Evolutionary conservation across 108 stramenopile genomes (phyloP).

Genomic region (Fragilaria radians): DNA sequence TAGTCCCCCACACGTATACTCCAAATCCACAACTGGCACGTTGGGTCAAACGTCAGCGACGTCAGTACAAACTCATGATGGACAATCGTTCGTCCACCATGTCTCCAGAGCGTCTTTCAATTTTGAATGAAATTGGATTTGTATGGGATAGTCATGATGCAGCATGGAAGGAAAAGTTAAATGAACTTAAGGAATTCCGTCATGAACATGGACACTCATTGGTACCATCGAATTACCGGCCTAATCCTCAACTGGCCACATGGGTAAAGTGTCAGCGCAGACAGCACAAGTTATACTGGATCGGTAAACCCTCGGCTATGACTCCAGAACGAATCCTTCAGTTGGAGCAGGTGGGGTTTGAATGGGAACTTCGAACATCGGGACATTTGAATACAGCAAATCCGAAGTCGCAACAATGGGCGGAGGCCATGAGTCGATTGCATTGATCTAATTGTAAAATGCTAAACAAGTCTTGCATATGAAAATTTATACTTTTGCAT

Average conservation of each 20-base stretch:
- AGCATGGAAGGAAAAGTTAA: constrained; percentile 25
- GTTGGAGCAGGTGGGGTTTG: constrained; percentile 30
- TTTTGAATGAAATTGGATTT: constrained; percentile 40
- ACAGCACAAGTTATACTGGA: constrained; percentile 31
- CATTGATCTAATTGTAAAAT: too few relatives aligned
- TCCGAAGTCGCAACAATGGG: background rate
- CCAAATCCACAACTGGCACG: constrained; percentile 14
- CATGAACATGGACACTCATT: constrained; percentile 4
- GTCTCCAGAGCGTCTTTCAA: constrained; percentile 32
- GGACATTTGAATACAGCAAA: background rate
- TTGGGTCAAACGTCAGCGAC: constrained; percentile 37
- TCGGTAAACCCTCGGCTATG: constrained; percentile 36
- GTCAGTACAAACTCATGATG: constrained; percentile 32
- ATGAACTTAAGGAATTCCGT: constrained; percentile 11
- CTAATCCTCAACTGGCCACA: constrained; percentile 17
- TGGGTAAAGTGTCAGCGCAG: constrained; percentile 41
- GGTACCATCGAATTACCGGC: background rate
- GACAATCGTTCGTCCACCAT: constrained; percentile 33
- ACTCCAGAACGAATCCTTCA: constrained; percentile 31
- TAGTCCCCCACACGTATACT: constrained; percentile 22
- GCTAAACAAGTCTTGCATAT: too few relatives aligned
- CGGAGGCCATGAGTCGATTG: background rate
- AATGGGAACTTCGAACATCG: constrained; percentile 12
- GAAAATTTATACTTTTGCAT: too few relatives aligned
- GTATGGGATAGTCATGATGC: constrained; percentile 38